Percentiles rank a stretch among this genome's conserved stretches.
Evolutionary conservation across 164 flowering plant genomes (phyloP).

Genomic region (Saururus chinensis): DNA sequence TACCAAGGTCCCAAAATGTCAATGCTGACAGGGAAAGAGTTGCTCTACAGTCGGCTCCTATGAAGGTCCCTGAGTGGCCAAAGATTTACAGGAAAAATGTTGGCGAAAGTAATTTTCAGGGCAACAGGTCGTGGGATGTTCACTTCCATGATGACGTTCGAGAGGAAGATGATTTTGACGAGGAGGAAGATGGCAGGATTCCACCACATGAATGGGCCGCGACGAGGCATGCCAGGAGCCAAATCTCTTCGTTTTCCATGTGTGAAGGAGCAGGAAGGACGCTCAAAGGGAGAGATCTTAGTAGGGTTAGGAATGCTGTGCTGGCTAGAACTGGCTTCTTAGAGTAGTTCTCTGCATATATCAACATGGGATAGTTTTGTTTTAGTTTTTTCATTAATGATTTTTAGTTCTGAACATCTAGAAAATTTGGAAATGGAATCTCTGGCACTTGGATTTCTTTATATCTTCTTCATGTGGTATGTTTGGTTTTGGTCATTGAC

Average conservation of each 20-base stretch:
- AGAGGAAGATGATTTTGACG: constrained; percentile 18
- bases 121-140: constrained; percentile 14
- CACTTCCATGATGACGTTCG: neutral
- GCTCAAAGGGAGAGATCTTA: constrained; percentile 85
- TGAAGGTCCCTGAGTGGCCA: constrained; percentile 57
- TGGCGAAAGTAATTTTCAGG: constrained; percentile 7
- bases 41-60: constrained; percentile 41
- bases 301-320: constrained; percentile 68
- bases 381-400: neutral
- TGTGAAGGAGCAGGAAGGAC: constrained; percentile 88
- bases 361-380: neutral
- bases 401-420: neutral
- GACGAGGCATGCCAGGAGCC: constrained; percentile 51
- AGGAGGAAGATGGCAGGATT: constrained; percentile 35
- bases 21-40: constrained; percentile 3
- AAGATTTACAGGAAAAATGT: constrained; percentile 35
- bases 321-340: constrained; percentile 72
- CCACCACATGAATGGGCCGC: constrained; percentile 90
- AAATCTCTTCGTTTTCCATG: constrained; percentile 67
- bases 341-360: constrained; percentile 20
- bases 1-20: constrained; percentile 14
- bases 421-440: neutral
- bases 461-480: neutral
- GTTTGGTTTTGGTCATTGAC: too few species aligned
- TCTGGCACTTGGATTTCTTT: neutral